A percentile compares a stretch with the other conserved stretches of the same genome.
phyloP scores from a whole-genome alignment of 768 basidiomycete species.

The Psilocybe subaeruginosa region DNA sequence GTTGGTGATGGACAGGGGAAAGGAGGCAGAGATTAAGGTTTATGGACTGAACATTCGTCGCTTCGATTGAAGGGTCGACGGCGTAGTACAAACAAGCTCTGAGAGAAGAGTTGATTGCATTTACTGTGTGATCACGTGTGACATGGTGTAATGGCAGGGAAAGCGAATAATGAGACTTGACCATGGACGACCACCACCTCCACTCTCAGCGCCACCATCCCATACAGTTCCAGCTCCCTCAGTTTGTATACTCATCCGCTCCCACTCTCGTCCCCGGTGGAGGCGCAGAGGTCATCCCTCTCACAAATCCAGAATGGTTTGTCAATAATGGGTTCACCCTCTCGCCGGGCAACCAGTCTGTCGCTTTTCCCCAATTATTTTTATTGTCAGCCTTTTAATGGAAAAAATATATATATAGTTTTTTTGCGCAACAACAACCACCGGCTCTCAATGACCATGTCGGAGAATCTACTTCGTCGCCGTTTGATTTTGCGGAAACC shows the following conservation, averaged over 20 bases:
- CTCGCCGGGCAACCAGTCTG: conserved; percentile 1
- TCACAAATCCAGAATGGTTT: conserved; percentile 51
- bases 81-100: conserved; percentile 4
- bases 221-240: conserved; percentile 48
- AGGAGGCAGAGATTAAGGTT: conserved; percentile 67
- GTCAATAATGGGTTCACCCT: conserved; percentile 43
- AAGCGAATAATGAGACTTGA: conserved; percentile 6
- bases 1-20: conserved; percentile 78
- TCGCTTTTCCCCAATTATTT: not conserved
- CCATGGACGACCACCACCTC: conserved; percentile 20
- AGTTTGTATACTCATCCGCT: conserved; percentile 59
- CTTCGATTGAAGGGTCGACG: conserved; percentile 7
- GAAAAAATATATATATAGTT: not conserved
- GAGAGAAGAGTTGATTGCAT: not conserved
- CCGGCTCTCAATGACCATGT: not conserved
- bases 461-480: not conserved
- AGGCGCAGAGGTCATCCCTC: conserved; percentile 73
- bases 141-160: not conserved
- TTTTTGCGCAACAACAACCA: not conserved
- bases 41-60: conserved; percentile 13
- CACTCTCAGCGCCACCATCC: not conserved
- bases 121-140: conserved; percentile 8
- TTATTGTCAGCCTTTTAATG: not conserved
- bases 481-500: not conserved
- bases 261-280: conserved; percentile 72